Base-by-base conservation (phyloP, 179 eudicot species). In the Silene coronaria region DNA sequence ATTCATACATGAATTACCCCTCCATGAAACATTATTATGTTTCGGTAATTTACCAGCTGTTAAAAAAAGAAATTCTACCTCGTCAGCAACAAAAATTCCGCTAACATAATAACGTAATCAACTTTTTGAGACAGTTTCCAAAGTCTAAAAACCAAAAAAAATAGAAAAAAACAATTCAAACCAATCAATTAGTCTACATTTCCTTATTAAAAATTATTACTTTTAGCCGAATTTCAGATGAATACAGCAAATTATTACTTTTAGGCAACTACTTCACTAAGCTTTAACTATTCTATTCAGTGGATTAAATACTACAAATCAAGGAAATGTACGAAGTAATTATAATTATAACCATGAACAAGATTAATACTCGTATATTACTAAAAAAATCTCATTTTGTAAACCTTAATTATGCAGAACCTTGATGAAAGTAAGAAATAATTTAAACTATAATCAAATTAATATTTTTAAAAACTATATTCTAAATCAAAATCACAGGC, bases 1-100 rank as follows among this genome's bases (percentile, higher is more conserved):
- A n/a, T 92, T 86, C 80, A 91, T 24, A 64, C 97, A 82, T 0
- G 99, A 95, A 79, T 89, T 84, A 59, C 97, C 97, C 73, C 97
- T 91, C 99, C 99, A 95, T 13, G 97, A 87, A 19, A 92, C 97
- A 75, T 95, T 95, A 76, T 95, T 95, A 77, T 95, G 91, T 80
- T 82, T 88, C 3, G 99, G 97, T 34, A 95, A 85, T 85, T 84
- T 92, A 36, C 97, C 97, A 46, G 99, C 99, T 95, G 86, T 68
- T 80, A 64, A 59, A 55, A 32, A 78, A 55, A 65, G 27, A 53
- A 62, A 48, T 60, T 53, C 53, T 64, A 62, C 46, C 12, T 23
- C 80, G 57, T 68, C 24, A 73, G 57, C 23, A 22, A 51, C 11
- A 73, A 51, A 45, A 57, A 0, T 2, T 6, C 21, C 14, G 5